Evolutionary conservation across 2,329 filamentous ascomycete genomes (phyloP).

Genomic region (Fusarium buxicola): DNA sequence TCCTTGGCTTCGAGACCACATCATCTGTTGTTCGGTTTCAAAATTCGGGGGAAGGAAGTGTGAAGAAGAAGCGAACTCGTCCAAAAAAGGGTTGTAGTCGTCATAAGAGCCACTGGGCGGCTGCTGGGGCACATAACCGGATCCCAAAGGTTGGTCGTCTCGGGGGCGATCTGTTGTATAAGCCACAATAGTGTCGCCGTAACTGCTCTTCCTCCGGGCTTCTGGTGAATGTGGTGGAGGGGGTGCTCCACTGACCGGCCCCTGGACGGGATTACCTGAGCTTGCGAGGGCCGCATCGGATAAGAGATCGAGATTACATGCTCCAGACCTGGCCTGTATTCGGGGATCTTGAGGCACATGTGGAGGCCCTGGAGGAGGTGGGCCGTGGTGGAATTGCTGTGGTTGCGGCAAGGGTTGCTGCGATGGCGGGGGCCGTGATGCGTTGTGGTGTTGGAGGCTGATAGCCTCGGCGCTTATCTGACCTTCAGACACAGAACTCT

Average conservation of each 20-base stretch:
- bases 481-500: slow-evolving; percentile 60
- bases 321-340: slow-evolving; percentile 57
- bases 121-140: slow-evolving; percentile 50
- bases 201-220: slow-evolving; percentile 59
- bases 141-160: slow-evolving; percentile 58
- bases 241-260: slow-evolving; percentile 60
- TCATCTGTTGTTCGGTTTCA: slow-evolving; percentile 64
- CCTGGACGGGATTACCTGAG: slow-evolving; percentile 64
- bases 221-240: slow-evolving; percentile 55
- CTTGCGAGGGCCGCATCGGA: slow-evolving; percentile 71
- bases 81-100: slow-evolving; percentile 70
- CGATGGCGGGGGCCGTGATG: slow-evolving; percentile 44
- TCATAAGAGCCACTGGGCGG: slow-evolving; percentile 57
- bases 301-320: slow-evolving; percentile 68
- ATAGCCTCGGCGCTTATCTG: slow-evolving; percentile 61
- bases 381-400: slow-evolving; percentile 55
- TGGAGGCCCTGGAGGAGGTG: slow-evolving; percentile 48
- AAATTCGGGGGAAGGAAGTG: slow-evolving; percentile 67
- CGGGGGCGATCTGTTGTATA: slow-evolving; percentile 61
- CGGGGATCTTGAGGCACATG: slow-evolving; percentile 61
- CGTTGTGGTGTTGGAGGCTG: slow-evolving; percentile 53
- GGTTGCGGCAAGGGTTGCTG: slow-evolving; percentile 44
- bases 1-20: slow-evolving; percentile 61
- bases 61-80: slow-evolving; percentile 66
- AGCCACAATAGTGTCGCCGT: slow-evolving; percentile 58